Evolutionary conservation across 2,329 filamentous ascomycete genomes (phyloP).

Genomic region (Venturia carpophila): DNA sequence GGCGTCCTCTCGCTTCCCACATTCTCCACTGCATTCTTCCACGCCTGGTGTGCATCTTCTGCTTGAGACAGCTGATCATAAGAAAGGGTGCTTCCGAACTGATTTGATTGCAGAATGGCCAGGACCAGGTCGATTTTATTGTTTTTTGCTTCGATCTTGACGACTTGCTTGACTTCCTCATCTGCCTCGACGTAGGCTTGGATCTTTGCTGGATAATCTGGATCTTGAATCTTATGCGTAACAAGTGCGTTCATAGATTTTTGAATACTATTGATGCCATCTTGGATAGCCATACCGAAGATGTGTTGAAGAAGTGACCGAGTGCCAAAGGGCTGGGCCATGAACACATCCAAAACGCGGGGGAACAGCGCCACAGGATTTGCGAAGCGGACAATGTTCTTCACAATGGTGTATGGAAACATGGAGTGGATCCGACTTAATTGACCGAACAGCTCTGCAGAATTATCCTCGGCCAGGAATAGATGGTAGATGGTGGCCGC

Average conservation of each 20-base stretch:
- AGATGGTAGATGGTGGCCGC: constrained; percentile 95
- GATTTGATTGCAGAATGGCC: constrained; percentile 70
- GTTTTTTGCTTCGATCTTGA: constrained; percentile 63
- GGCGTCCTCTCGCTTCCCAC: constrained; percentile 38
- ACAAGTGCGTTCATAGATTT: constrained; percentile 73
- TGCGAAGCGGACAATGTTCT: constrained; percentile 93
- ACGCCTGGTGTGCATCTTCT: constrained; percentile 92
- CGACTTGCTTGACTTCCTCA: constrained; percentile 63
- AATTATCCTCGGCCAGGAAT: constrained; percentile 97
- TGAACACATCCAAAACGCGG: constrained; percentile 87
- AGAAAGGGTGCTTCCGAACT: constrained; percentile 62
- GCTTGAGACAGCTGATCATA: constrained; percentile 72
- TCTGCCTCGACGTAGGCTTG: constrained; percentile 68
- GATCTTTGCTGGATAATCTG: constrained; percentile 71
- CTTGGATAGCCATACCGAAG: constrained; percentile 82
- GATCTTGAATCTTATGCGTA: constrained; percentile 66
- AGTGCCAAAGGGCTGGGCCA: constrained; percentile 88
- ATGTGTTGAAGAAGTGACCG: constrained; percentile 89
- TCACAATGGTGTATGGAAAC: constrained; percentile 85
- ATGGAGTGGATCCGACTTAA: constrained; percentile 90
- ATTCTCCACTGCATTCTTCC: constrained; percentile 90
- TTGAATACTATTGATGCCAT: constrained; percentile 81
- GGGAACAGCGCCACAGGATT: constrained; percentile 97
- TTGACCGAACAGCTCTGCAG: constrained; percentile 90
- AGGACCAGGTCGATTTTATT: constrained; percentile 83